Percentiles rank a stretch among this genome's conserved stretches.
Conservation (phyloP, 75 land plant genomes). For the Cupressus sempervirens region DNA sequence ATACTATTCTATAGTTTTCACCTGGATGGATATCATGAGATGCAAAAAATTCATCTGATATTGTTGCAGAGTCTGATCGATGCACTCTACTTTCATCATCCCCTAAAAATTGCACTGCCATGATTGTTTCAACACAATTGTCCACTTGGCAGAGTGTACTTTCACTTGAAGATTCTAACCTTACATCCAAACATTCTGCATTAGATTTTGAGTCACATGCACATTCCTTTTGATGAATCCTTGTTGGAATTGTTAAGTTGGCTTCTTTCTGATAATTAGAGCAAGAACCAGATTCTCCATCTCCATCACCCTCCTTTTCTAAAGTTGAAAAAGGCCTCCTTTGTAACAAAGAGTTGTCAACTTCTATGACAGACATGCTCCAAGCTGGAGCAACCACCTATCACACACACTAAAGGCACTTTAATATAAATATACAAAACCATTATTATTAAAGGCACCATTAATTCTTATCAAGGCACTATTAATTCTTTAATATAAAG, state of each 20-base stretch:
- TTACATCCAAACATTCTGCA: constrained; percentile 8
- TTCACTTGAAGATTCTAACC: neutral
- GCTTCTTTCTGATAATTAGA: neutral
- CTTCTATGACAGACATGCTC: no score
- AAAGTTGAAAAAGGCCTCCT: no score
- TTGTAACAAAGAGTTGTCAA: no score
- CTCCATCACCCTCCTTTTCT: neutral
- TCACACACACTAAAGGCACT: no score
- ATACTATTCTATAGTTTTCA: neutral
- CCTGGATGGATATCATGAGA: neutral
- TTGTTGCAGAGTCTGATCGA: neutral
- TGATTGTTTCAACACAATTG: neutral
- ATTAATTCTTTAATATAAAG: no score
- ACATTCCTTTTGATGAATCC: neutral
- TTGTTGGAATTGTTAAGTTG: neutral
- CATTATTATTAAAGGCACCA: no score
- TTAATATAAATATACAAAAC: no score
- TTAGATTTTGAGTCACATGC: neutral
- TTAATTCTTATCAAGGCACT: no score
- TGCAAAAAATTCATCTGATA: neutral
- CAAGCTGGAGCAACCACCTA: no score
- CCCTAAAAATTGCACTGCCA: neutral
- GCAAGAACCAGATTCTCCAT: neutral
- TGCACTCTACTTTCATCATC: neutral
- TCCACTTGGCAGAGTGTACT: neutral